Base-by-base conservation (phyloP, 495 filamentous ascomycete species). In the Ascodesmis nigricans region DNA sequence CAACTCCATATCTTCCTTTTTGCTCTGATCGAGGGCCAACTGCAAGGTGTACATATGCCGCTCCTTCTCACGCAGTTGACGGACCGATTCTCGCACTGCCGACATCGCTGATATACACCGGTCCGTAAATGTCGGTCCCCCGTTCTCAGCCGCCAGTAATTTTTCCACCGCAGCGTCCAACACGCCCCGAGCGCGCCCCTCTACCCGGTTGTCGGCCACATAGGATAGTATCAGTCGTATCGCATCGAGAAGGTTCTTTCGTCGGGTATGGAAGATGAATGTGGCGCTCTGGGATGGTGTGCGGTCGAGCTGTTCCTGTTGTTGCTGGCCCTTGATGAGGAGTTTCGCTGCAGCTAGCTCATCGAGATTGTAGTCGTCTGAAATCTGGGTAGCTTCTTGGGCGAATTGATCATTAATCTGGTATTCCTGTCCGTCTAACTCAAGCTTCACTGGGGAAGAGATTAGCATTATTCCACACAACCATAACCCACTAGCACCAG, bases 301-400 rank as follows among this genome's bases (percentile, higher is more conserved):
- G 19, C 79, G 65, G 37, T 78, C 77, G 17, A 80, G 59, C 10
- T 60, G 44, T 29, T 68, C 60, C 6, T 68, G 58, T 41, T 78
- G 69, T 30, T 67, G 60, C 47, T 76, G 66, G 4, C 75, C 67
- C 24, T 64, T 63, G 11, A 90, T 53, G 37, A 84, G 67, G 16
- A 91, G 57, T 29, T 62, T 53, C 4, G 82, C 78, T 14, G 90
- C 74, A 48, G 81, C 61, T 31, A 91, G 43, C 54, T 99, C 87
- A 55, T 99, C 84, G 18, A 99, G 62, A 43, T 91, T 67, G 34
- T 93, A 61, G 16, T 72, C 72, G 56, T 95, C 84, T 32, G 83
- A 78, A 23, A 95, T 55, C 49, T 77, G 64, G 11, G 83, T 60
- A 21, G 73, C 63, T 35, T 70, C 65, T 53, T 90, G 71, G 53